Base-by-base conservation (phyloP, 1,284 basidiomycete genomes). In the Golubevia sp. region DNA sequence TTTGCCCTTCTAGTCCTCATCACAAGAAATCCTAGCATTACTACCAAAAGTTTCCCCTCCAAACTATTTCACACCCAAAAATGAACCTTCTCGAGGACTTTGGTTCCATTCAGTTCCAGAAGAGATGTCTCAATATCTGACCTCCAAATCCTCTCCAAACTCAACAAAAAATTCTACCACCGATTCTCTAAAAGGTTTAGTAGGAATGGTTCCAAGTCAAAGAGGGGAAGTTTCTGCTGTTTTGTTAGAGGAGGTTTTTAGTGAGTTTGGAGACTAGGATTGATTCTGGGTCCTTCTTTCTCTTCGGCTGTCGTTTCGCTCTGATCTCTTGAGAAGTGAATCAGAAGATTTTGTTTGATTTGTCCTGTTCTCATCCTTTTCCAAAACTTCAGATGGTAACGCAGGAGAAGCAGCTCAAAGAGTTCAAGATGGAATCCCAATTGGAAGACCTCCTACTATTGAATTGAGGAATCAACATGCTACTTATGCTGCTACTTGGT, bases 401-500 rank as follows among this genome's bases (percentile, higher is more conserved):
- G 87, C 89, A 53, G 88, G 90, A 57, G 88, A 94, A 72, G 90
- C 89, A 48, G 84, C 88, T 15, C 85, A 87, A 44, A 87, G 88
- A 61, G 83, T 96, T 44, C 85, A 87, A 4, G 89, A 89, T 64
- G 96, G 95, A 30, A 86, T 91, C 49, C 97, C 96, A 0, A 86
- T 99, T 49, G 96, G 97, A 26, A 88, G 94, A 58, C 85, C 91
- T 24, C 89, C 94, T 1, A 89, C 89, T 2, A 91, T 98, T 51
- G 93, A 98, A 79, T 85, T 99, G 56, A 88, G 97, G 50, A 99
- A 99, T 84, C 90, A 94, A 61, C 96, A 99, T 86, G 88, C 93
- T 7, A 95, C 94, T 4, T 99, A 99, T 84, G 93, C 96, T 4
- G 88, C 91, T 20, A 99, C 96, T 11, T 99, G 96, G 96, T 94